Percentiles rank a stretch among this genome's conserved stretches.
Evolutionary conservation across 129 eudicot genomes (phyloP).

Genomic region (Artemisia annua): DNA sequence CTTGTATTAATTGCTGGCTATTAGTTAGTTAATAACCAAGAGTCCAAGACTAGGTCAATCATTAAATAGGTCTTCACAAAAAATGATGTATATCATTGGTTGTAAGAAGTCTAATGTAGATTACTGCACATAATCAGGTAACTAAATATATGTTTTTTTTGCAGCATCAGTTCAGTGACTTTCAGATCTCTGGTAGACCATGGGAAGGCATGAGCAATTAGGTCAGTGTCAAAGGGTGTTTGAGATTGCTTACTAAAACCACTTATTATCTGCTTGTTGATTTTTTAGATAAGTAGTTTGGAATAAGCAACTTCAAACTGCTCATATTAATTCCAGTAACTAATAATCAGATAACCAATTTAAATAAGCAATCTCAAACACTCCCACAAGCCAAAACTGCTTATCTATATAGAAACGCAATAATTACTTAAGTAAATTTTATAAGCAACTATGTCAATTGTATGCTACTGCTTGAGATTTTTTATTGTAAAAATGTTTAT

Average conservation of each 20-base stretch:
- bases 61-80: neutral
- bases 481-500: slow-evolving; percentile 12
- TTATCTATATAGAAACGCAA: no score
- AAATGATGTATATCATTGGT: neutral
- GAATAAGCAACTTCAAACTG: no score
- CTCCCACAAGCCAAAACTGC: no score
- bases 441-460: neutral
- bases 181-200: slow-evolving; percentile 32
- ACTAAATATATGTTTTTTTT: neutral
- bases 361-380: no score
- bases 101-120: neutral
- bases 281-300: neutral
- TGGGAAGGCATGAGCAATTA: slow-evolving; percentile 42
- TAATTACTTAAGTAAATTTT: no score
- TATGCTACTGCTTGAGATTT: neutral
- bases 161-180: slow-evolving; percentile 47
- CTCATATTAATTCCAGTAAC: no score
- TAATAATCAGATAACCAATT: no score
- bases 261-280: neutral
- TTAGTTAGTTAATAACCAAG: neutral
- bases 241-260: neutral
- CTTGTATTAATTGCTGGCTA: neutral
- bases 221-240: neutral
- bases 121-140: neutral
- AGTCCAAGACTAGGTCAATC: neutral